Evolutionary conservation across 1,139 yeast genomes (phyloP), one percentile per base, ranked within the genome.

Genomic region (Wickerhamomyces sp.): DNA sequence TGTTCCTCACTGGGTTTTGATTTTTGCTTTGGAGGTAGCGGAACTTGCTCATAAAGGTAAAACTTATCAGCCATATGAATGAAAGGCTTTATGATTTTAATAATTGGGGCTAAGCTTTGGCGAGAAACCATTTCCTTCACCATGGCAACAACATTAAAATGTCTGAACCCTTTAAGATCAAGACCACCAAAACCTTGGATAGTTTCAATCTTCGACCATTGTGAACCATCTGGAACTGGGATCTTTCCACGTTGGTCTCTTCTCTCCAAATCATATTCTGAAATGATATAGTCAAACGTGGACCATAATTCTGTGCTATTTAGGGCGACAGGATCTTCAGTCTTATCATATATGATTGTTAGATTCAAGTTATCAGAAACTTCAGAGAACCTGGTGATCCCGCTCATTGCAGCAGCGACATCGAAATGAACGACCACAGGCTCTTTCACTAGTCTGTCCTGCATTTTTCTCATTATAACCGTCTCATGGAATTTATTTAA

Each of bases 391-490:
- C 78, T 67, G 4, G 89, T 76, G 7, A 81, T 82, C 7, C 98
- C 98, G 1, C 90, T 77, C 95, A 88, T 88, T 56, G 96, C 86
- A 3, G 94, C 73, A 0, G 86, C 78, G 2, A 81, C 81, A 53
- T 86, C 95, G 64, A 88, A 63, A 58, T 89, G 96, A 6, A 88
- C 77, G 5, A 65, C 35, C 43, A 2, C 34, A 35, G 24, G 43
- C 31, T 47, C 48, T 27, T 42, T 53, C 30, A 24, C 27, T 8
- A 53, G 43, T 15, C 33, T 9, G 30, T 47, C 47, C 35, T 40
- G 51, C 14, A 40, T 7, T 13, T 34, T 19, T 17, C 31, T 36
- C 36, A 38, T 34, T 17, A 63, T 35, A 12, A 81, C 51, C 36
- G 66, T 61, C 7, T 65, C 49, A 53, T 87, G 85, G 43, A 84